Base-by-base conservation (phyloP, 208 protist genomes). In the Leishmania lainsoni region DNA sequence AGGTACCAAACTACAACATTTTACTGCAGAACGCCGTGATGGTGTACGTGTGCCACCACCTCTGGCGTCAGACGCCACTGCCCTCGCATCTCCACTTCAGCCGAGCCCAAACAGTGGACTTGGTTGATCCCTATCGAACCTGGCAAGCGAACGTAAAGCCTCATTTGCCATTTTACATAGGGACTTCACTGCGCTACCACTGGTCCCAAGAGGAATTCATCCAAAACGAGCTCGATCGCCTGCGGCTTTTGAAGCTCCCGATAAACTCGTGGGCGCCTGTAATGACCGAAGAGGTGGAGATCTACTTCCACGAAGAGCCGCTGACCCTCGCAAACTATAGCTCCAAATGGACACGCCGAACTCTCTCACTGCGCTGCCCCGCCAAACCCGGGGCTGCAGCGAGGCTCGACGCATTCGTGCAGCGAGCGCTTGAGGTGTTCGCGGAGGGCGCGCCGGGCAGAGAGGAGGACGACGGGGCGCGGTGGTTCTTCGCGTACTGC, bases 71-170 rank as follows among this genome's bases (percentile, higher is more conserved):
- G 56, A 73, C 49, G 22, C 76, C 76, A 2, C 32, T 73, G 0
- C 76, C 58, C 20, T 17, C 80, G 0, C 22, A 0, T 1, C 8
- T 52, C 22, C 22, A 20, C 0, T 35, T 3, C 56, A 4, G 29
- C 16, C 1, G 8, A 10, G 10, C 61, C 22, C 16, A 48, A 1
- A 0, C 26, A 1, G 76, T 84, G 5, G 35, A 49, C 0, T 26
- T 84, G 20, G 71, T 84, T 8, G 81, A 84, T 39, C 81, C 81
- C 20, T 84, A 84, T 58, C 81, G 81, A 22, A 58, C 45, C 58
- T 80, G 81, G 76, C 45, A 51, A 0, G 58, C 61, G 2, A n/a
- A 48, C 32, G 71, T 74, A 0, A 6, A 20, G 0, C 9, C 1
- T 0, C 4, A 5, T 2, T 78, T 75, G 2, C 81, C 81, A 0